These are phyloP conservation scores for Alternaria atra DNA, from an alignment of 2,329 filamentous ascomycete genomes.

Conservation along the genomic window DNA sequence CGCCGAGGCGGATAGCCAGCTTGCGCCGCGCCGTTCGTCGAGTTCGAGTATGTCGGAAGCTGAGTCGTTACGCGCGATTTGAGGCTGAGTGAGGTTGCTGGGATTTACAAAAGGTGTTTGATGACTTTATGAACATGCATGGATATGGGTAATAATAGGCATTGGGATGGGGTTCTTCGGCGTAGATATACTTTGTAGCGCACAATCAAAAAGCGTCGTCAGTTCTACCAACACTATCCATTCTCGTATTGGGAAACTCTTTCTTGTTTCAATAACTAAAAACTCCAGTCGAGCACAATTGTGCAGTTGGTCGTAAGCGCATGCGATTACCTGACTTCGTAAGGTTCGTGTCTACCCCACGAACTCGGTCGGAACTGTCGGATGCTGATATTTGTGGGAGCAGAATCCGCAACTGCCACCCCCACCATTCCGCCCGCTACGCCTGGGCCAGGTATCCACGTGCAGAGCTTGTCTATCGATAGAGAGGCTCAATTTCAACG, in stretches of 20 bases:
- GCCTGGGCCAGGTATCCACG: constrained; percentile 24
- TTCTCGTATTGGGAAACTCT: neutral
- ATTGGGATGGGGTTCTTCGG: constrained; percentile 33
- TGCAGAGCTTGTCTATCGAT: constrained; percentile 26
- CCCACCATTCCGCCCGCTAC: constrained; percentile 14
- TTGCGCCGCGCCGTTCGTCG: constrained; percentile 47
- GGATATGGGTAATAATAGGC: constrained; percentile 28
- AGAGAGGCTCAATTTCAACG: constrained; percentile 29
- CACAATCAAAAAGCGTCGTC: constrained; percentile 32
- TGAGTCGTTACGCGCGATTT: constrained; percentile 44
- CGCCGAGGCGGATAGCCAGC: constrained; percentile 48
- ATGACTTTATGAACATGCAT: constrained; percentile 37
- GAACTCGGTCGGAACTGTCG: neutral
- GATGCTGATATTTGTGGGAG: constrained; percentile 21
- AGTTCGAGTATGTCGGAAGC: constrained; percentile 48
- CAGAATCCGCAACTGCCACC: constrained; percentile 10
- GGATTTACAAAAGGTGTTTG: constrained; percentile 6
- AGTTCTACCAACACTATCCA: neutral
- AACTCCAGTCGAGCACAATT: neutral
- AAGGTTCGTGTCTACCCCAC: neutral
- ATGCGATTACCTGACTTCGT: neutral
- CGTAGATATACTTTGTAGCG: constrained; percentile 26
- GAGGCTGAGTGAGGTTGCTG: constrained; percentile 15
- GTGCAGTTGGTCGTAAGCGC: neutral
- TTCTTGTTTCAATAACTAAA: neutral